Conservation (phyloP, 2,329 filamentous ascomycete genomes). For the Xylaria sp. region DNA sequence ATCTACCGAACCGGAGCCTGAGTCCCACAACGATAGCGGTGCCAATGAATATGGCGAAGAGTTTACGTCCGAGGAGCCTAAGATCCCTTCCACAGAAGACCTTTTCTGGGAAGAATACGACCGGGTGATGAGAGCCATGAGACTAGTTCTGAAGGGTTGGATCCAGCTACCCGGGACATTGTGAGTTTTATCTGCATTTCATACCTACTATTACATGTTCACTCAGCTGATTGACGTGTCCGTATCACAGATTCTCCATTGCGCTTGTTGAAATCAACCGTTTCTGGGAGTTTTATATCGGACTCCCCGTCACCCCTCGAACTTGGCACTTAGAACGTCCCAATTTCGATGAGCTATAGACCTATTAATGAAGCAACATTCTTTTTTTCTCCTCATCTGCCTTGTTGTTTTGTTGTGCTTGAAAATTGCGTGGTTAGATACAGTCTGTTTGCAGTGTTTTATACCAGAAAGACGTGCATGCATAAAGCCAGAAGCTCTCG, state of each 20-base stretch:
- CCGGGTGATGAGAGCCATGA: slow-evolving; percentile 56
- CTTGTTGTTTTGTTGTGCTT: slow-evolving; percentile 1
- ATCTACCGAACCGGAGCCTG: slow-evolving; percentile 13
- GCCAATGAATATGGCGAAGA: slow-evolving; percentile 39
- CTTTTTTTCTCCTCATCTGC: neutral
- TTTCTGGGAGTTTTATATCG: slow-evolving; percentile 47
- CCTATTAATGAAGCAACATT: neutral
- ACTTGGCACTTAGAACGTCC: slow-evolving; percentile 44
- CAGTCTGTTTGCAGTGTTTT: slow-evolving; percentile 5
- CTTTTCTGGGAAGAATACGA: slow-evolving; percentile 58
- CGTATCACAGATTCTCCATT: slow-evolving; percentile 37
- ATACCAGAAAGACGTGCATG: slow-evolving; percentile 3
- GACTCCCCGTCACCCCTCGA: slow-evolving; percentile 46
- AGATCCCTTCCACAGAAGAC: slow-evolving; percentile 43
- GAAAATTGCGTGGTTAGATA: slow-evolving; percentile 5
- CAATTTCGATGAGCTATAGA: slow-evolving; percentile 45
- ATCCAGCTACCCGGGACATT: slow-evolving; percentile 58
- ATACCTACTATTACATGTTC: neutral
- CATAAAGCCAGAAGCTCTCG: neutral
- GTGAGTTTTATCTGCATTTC: slow-evolving; percentile 50
- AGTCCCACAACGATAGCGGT: slow-evolving; percentile 28
- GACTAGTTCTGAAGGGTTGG: slow-evolving; percentile 68
- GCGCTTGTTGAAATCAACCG: slow-evolving; percentile 41
- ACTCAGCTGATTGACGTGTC: neutral
- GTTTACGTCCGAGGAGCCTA: slow-evolving; percentile 28